Evolutionary conservation across 345 rosid genomes (phyloP), one percentile per base, ranked within the genome.

Genomic region (Hypericum perforatum): DNA sequence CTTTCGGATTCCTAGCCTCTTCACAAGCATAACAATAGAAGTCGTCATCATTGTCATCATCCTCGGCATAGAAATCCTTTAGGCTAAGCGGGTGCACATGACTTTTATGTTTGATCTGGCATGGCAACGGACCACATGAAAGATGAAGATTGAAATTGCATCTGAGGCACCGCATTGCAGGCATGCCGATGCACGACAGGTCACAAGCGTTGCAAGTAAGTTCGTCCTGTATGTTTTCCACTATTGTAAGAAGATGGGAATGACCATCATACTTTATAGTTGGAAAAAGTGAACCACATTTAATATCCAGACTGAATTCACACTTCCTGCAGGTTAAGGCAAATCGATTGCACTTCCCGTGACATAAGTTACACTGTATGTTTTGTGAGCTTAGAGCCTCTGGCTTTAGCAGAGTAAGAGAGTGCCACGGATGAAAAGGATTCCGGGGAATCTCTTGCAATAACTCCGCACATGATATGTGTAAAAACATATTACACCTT

Each of bases 1-100:
- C 13, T 8, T 8, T 3, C 16, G 43, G 42, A 5, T 53, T 15
- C 32, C 65, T 53, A 37, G 8, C n/a, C 7, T 43, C 14, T 37
- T 62, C 65, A 14, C 65, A 62, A 6, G 29, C 55, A 43, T 56
- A 60, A 8, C 61, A 56, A 12, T 56, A 63, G 6, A 48, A 48
- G 9, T 63, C 45, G 16, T 49, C 55, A 6, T 16, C 49, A 7
- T 54, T 37, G n/a, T 42, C 32, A 32, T 37, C 14, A 37, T 42
- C 22, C 41, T 50, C 41, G 8, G 43, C 16, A 12, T 13, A 41
- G 13, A 12, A 56, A 32, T 63, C 12, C 0, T 22, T 49, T 0
- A 56, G 46, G 7, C 39, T 41, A 7, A 63, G 38, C 9, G 44
- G 54, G 50, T 63, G 14, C 14, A 56, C 12, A 10, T 63, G 56